phyloP scores from a whole-genome alignment of 164 flowering plant genomes.

The Annona squamosa region DNA sequence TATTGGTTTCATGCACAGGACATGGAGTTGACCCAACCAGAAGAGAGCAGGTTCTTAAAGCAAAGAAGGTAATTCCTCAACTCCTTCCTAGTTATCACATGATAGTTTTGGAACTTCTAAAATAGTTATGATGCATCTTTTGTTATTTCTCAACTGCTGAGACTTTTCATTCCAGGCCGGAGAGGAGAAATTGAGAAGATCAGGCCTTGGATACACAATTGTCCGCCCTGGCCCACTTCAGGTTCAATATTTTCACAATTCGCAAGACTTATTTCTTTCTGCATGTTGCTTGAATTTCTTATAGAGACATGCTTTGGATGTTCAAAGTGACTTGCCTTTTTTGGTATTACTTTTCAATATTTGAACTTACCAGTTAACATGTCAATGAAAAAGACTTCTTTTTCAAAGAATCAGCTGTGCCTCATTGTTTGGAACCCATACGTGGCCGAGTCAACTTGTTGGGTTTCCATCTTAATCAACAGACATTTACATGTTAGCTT shows the following conservation, averaged over 20 bases:
- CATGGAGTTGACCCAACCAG: slow-evolving; percentile 68
- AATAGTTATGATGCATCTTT: not conserved
- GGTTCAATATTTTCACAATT: slow-evolving; percentile 30
- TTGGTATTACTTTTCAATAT: too few relatives aligned
- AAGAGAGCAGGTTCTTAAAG: slow-evolving; percentile 90
- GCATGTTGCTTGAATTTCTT: not conserved
- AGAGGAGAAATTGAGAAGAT: slow-evolving; percentile 83
- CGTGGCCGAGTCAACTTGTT: not conserved
- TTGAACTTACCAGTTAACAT: too few relatives aligned
- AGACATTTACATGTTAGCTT: not conserved
- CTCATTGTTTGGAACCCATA: not conserved
- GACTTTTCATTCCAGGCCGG: slow-evolving; percentile 54
- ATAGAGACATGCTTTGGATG: not conserved
- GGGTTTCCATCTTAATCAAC: not conserved
- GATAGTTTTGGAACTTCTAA: not conserved
- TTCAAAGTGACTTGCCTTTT: too few relatives aligned
- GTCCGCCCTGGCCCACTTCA: slow-evolving; percentile 87
- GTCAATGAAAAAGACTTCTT: too few relatives aligned
- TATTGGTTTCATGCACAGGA: slow-evolving; percentile 93
- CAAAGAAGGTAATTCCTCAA: slow-evolving; percentile 58
- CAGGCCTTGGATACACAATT: slow-evolving; percentile 96
- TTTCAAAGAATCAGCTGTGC: not conserved
- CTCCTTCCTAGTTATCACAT: not conserved
- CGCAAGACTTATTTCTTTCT: not conserved
- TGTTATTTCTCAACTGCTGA: not conserved